A percentile compares a stretch with the other conserved stretches of the same genome.
phyloP scores from a whole-genome alignment of 352 stramenopile genomes.

The Phytophthora hybrid region DNA sequence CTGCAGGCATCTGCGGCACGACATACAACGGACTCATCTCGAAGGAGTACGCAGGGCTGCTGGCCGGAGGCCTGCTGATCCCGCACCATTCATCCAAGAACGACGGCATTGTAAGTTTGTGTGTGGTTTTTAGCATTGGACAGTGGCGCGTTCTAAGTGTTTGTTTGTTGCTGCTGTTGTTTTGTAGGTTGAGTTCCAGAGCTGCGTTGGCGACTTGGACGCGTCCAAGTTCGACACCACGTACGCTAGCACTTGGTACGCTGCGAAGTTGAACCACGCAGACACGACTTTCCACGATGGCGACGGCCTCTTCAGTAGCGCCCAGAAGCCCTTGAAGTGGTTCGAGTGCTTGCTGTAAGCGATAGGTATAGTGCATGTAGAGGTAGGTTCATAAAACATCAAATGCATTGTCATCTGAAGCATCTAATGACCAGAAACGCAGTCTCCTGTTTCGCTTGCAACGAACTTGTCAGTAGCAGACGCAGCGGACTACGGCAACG shows the following conservation, averaged over 20 bases:
- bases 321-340: slow-evolving; percentile 71
- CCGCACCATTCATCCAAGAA: slow-evolving; percentile 62
- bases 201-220: slow-evolving; percentile 53
- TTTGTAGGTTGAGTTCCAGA: slow-evolving; percentile 65
- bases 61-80: slow-evolving; percentile 44
- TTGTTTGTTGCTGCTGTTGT: background rate
- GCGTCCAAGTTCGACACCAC: slow-evolving; percentile 41
- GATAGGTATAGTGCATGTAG: background rate
- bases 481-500: no score
- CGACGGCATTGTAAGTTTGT: slow-evolving; percentile 58
- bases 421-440: background rate
- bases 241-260: slow-evolving; percentile 57
- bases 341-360: slow-evolving; percentile 59
- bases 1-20: slow-evolving; percentile 50
- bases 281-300: slow-evolving; percentile 69
- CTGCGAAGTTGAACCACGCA: slow-evolving; percentile 65
- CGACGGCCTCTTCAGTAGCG: slow-evolving; percentile 55
- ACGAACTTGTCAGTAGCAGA: background rate
- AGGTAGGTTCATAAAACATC: slow-evolving; percentile 2
- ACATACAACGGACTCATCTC: slow-evolving; percentile 51
- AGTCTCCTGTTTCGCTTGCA: background rate
- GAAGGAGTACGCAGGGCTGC: slow-evolving; percentile 41
- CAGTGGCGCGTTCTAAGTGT: background rate
- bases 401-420: background rate
- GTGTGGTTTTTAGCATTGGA: background rate